Percentiles rank a stretch among this genome's conserved stretches.
These are phyloP conservation scores for Craterostigma plantagineum DNA, from an alignment of 257 asterid species.

Conservation along the genomic window DNA sequence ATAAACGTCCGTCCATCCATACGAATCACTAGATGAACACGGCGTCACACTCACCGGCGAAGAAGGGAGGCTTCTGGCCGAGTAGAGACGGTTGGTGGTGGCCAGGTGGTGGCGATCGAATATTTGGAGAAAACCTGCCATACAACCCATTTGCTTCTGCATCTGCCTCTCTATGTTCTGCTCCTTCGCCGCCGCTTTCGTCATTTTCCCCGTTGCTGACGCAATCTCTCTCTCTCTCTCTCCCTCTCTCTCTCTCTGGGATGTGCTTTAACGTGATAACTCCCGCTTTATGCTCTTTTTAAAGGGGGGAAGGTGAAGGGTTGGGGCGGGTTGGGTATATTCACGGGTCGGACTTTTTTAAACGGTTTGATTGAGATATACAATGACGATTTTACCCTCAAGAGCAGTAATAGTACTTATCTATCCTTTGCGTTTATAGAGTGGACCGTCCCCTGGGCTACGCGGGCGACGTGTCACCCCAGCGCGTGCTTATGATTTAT, in stretches of 20 bases:
- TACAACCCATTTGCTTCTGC: slow-evolving; percentile 2
- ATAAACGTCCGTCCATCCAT: neutral
- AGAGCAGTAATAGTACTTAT: no score
- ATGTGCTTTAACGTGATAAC: neutral
- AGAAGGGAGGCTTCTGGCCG: slow-evolving; percentile 1
- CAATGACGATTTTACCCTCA: no score
- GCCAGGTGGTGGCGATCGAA: slow-evolving; percentile 2
- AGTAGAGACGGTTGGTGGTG: neutral
- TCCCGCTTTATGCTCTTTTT: slow-evolving; percentile 4
- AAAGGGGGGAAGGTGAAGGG: slow-evolving; percentile 1
- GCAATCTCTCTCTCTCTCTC: neutral
- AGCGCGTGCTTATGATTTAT: no score
- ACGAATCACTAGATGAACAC: neutral
- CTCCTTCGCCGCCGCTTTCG: neutral
- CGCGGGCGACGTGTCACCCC: no score
- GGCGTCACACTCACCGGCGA: neutral
- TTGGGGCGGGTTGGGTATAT: neutral
- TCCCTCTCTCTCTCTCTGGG: neutral
- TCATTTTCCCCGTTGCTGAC: slow-evolving; percentile 1
- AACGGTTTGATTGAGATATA: no score
- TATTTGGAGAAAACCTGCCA: slow-evolving; percentile 2
- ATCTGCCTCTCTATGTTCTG: slow-evolving; percentile 3
- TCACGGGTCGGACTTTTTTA: no score
- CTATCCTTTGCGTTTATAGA: no score
- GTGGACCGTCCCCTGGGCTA: no score